A percentile compares a stretch with the other conserved stretches of the same genome.
phyloP scores from a whole-genome alignment of 768 basidiomycete genomes.

The Calocera viscosa region DNA sequence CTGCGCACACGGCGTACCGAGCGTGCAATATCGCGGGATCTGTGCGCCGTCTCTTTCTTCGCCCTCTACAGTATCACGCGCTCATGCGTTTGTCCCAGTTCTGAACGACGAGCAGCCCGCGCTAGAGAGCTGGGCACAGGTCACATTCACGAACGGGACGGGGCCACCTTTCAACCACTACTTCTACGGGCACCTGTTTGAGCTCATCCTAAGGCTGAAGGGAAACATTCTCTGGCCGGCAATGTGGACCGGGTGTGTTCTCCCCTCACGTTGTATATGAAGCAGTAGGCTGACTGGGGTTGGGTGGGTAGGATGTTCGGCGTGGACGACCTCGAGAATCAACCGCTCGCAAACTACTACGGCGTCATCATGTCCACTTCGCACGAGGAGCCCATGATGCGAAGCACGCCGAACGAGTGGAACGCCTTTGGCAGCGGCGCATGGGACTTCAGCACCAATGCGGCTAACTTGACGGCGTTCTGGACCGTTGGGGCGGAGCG shows the following conservation, averaged over 20 bases:
- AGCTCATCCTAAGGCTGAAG: slow-evolving; percentile 51
- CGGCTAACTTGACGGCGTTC: slow-evolving; percentile 45
- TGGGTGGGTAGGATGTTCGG: slow-evolving; percentile 39
- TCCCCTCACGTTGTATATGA: background rate
- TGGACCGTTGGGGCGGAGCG: slow-evolving; percentile 51
- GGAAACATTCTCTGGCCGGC: slow-evolving; percentile 60
- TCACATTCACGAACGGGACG: slow-evolving; percentile 54
- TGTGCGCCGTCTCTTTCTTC: too few species aligned
- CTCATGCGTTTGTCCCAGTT: slow-evolving; percentile 27
- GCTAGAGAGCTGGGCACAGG: slow-evolving; percentile 56
- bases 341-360: slow-evolving; percentile 48
- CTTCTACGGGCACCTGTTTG: slow-evolving; percentile 48
- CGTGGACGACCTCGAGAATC: slow-evolving; percentile 49
- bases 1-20: slow-evolving; percentile 45
- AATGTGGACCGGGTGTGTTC: slow-evolving; percentile 20
- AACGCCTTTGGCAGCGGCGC: slow-evolving; percentile 39
- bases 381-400: slow-evolving; percentile 65
- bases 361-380: slow-evolving; percentile 61
- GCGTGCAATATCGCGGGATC: slow-evolving; percentile 57
- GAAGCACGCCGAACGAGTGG: slow-evolving; percentile 58
- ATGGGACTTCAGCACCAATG: slow-evolving; percentile 53
- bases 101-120: slow-evolving; percentile 68
- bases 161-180: slow-evolving; percentile 52
- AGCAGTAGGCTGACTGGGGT: slow-evolving; percentile 16
- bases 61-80: background rate